Conservation (phyloP, 176 grass and related monocot species). For the Neostapfia colusana region DNA sequence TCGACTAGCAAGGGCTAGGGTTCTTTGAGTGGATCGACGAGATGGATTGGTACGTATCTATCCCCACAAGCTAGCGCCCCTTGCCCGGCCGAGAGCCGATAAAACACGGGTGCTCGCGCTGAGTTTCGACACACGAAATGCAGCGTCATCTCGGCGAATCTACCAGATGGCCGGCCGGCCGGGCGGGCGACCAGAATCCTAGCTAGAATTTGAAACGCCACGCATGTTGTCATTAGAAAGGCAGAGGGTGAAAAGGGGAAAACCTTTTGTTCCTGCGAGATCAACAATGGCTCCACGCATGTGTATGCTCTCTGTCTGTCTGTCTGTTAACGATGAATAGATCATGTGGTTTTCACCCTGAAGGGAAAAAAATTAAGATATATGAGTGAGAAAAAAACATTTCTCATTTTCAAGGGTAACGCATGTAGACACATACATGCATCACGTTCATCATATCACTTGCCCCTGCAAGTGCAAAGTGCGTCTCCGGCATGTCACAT, state of each 20-base stretch:
- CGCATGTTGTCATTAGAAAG: constrained; percentile 21
- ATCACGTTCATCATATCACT: too few species aligned
- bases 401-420: too few species aligned
- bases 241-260: neutral
- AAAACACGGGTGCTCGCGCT: neutral
- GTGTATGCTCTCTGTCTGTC: neutral
- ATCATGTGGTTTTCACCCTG: neutral
- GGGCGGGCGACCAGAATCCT: neutral
- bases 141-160: neutral
- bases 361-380: neutral
- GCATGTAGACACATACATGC: too few species aligned
- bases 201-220: neutral
- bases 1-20: too few species aligned
- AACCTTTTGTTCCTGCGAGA: constrained; percentile 29
- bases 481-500: too few species aligned
- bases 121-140: constrained; percentile 18
- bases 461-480: too few species aligned
- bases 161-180: neutral
- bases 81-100: too few species aligned
- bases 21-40: too few species aligned
- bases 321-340: neutral
- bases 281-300: neutral
- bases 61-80: too few species aligned
- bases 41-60: too few species aligned
- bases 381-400: neutral